Base-by-base conservation (phyloP, 176 grass and related monocot species). In the Carex kokanica region DNA sequence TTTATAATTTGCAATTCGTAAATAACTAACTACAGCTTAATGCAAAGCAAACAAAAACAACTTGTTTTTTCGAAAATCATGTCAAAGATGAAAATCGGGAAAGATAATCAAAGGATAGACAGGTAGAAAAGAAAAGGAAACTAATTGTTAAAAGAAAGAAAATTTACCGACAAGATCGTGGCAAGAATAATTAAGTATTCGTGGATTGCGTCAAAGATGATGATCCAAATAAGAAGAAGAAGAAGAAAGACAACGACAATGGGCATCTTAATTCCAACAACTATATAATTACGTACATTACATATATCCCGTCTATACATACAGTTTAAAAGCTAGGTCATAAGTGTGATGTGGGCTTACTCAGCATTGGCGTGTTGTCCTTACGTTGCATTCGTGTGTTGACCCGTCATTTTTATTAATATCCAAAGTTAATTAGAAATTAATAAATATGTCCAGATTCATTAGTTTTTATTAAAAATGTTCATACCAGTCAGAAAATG, bases 141-240 rank as follows among this genome's bases (percentile, higher is more conserved):
- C 14, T 47, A 47, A 47, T 20, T 0, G 12, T 0, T 5, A 70
- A 43, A 34, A 43, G 8, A 43, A 34, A 43, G 3, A 61, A 61
- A 61, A 16, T 15, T 27, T 74, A 74, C 71, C 71, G 71, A 53
- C 11, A 74, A 52, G 71, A 52, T 52, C 10, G 71, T 74, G 41
- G 21, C 41, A 25, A 74, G 45, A 52, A 43, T 5, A 24, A 52
- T 74, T 15, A 74, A 52, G 71, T 27, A 74, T 6, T 74, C 20
- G 71, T 4, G 71, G 7, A 24, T 29, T 4, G 71, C 71, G 43
- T 74, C 45, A 53, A 53, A 52, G 71, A 74, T 20, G 14, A 24
- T 14, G 21, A 53, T 74, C 43, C 45, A 74, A 74, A 74, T 12
- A 5, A 74, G 70, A 47, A 72, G 40, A n/a, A n/a, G n/a, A n/a